Evolutionary conservation across 306 rosid species (phyloP).

Genomic region (Dryas octopetala): DNA sequence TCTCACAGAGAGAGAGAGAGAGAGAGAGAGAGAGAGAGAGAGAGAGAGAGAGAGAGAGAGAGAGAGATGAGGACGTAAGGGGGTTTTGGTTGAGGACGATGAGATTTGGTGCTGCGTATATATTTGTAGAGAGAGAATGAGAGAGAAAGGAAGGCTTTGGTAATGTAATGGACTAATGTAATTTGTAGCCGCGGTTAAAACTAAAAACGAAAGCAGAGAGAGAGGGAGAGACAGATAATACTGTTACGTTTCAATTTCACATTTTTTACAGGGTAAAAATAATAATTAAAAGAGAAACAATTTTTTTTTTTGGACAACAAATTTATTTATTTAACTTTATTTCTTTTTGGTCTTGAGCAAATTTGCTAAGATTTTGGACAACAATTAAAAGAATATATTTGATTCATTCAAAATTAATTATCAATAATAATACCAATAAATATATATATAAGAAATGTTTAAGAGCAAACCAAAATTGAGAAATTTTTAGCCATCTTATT

Average conservation of each 20-base stretch:
- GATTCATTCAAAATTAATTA: no score
- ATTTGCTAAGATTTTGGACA: no score
- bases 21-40: constrained; percentile 10
- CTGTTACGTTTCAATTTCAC: constrained; percentile 37
- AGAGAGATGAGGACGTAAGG: constrained; percentile 22
- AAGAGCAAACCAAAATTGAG: no score
- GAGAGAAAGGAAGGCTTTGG: constrained; percentile 12
- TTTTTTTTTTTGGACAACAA: no score
- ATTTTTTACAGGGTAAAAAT: constrained; percentile 2
- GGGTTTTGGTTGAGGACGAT: constrained; percentile 65
- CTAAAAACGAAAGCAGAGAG: not conserved
- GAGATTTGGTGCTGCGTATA: constrained; percentile 67
- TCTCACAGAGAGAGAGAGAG: constrained; percentile 28
- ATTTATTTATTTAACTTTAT: no score
- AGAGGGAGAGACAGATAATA: not conserved
- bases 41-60: not conserved
- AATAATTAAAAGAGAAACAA: not conserved
- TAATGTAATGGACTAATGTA: constrained; percentile 24
- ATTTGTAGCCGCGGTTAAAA: constrained; percentile 33
- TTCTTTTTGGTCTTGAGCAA: no score
- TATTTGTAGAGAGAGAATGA: constrained; percentile 30
- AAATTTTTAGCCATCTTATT: no score
- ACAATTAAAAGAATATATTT: no score
- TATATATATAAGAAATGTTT: no score
- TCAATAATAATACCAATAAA: no score